Evolutionary conservation across 1,284 basidiomycete genomes (phyloP), one percentile per base, ranked within the genome.

Genomic region (Ustilago cynodontis): DNA sequence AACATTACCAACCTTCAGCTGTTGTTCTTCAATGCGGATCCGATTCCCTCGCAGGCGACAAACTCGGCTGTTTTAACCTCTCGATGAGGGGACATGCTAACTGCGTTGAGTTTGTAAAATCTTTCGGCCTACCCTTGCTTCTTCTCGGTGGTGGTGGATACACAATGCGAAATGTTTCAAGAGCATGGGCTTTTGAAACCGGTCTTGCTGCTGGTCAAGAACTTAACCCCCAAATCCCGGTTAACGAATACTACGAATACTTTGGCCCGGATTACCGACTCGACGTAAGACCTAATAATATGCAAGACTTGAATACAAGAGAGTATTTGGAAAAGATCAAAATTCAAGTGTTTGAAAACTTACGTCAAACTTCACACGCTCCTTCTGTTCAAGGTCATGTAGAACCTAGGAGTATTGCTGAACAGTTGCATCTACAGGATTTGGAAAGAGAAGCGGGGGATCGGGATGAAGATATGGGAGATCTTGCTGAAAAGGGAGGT

Each of bases 151-250:
- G 97, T 20, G 97, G 97, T 9, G 97, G 97, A 0, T 99, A 99
- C 87, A 99, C 97, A 1, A 98, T 99, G 91, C 92, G 96, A 55
- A 98, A 98, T 72, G 97, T 98, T 70, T 94, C 93, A 76, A 90
- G 97, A 54, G 93, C 94, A 10, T 99, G 97, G 97, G 96, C 97
- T 18, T 99, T 92, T 85, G 97, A 99, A 87, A 99, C 97, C 1
- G 97, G 97, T 18, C 87, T 99, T 37, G 97, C 96, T 6, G 95
- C 95, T 13, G 97, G 97, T 11, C 93, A 97, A 26, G 94, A 98
- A 86, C 90, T 99, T 8, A 92, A 92, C 52, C 89, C 91, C 77
- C 91, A 83, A 26, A 75, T 86, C 49, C 84, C 84, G 0, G 84
- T 86, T 28, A 86, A 85, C 59, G 84, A 86, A 58, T 86, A 99